Conservation (phyloP, 176 grass and related monocot genomes). For the Raddia guianensis region DNA sequence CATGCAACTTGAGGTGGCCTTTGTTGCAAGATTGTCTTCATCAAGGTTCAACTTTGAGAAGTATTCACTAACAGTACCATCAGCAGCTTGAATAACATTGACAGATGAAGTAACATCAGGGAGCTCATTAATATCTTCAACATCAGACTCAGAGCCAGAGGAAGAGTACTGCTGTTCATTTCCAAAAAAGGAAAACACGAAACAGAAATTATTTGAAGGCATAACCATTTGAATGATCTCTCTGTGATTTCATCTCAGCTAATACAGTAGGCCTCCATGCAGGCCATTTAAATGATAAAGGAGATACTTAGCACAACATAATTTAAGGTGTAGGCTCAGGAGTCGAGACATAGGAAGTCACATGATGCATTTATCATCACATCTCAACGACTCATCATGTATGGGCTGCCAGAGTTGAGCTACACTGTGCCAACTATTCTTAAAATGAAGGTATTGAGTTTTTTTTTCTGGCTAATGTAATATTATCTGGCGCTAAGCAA, state of each 20-base stretch:
- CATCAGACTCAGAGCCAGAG: constrained; percentile 68
- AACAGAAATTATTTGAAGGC: constrained; percentile 41
- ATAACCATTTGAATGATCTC: constrained; percentile 4
- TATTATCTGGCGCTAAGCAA: constrained; percentile 7
- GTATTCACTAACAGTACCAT: constrained; percentile 49
- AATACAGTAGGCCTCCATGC: constrained; percentile 1
- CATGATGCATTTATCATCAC: constrained; percentile 28
- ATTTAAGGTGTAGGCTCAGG: constrained; percentile 11
- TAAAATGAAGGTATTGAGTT: constrained; percentile 14
- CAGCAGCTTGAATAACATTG: constrained; percentile 37
- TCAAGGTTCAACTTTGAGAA: constrained; percentile 71
- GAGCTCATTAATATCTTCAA: constrained; percentile 54
- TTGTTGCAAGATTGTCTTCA: constrained; percentile 42
- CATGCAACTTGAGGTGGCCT: constrained; percentile 41
- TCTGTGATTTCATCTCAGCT: constrained; percentile 21
- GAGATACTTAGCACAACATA: constrained; percentile 12
- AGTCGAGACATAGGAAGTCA: constrained; percentile 7
- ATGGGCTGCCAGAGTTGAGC: not conserved
- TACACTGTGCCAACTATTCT: constrained; percentile 26
- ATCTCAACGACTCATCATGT: constrained; percentile 8
- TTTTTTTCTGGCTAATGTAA: not conserved
- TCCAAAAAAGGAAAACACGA: constrained; percentile 19
- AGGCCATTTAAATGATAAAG: constrained; percentile 20
- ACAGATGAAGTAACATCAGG: constrained; percentile 34
- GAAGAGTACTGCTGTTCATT: constrained; percentile 56